phyloP scores from a whole-genome alignment of 768 basidiomycete species.

The Mycena metata region DNA sequence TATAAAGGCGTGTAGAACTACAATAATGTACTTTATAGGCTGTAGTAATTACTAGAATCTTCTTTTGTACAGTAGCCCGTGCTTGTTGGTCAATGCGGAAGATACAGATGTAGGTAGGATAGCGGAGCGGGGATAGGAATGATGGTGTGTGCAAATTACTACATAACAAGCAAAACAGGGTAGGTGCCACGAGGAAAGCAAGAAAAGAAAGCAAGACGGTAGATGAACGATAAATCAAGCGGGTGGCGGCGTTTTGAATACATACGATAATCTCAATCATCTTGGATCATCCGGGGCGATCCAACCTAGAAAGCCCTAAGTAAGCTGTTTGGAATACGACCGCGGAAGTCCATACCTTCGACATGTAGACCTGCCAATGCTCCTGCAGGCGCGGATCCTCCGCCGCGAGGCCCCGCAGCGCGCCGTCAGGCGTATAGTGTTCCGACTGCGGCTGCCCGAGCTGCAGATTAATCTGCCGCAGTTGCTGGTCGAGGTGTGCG shows the following conservation, averaged over 20 bases:
- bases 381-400: slow-evolving; percentile 73
- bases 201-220: slow-evolving; percentile 26
- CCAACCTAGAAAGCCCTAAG: slow-evolving; percentile 51
- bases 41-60: slow-evolving; percentile 27
- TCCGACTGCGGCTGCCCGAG: slow-evolving; percentile 42
- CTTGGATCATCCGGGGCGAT: slow-evolving; percentile 57
- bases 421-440: slow-evolving; percentile 63
- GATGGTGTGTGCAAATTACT: slow-evolving; percentile 5
- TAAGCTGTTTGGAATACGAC: slow-evolving; percentile 5
- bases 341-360: slow-evolving; percentile 53
- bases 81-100: slow-evolving; percentile 2
- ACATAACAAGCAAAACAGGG: slow-evolving; percentile 1
- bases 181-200: slow-evolving; percentile 10
- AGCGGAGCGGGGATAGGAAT: slow-evolving; percentile 9
- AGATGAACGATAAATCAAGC: neutral
- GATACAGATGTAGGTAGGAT: slow-evolving; percentile 23
- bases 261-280: slow-evolving; percentile 45
- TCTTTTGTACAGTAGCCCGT: slow-evolving; percentile 18
- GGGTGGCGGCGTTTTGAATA: neutral
- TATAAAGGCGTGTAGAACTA: slow-evolving; percentile 17
- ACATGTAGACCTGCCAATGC: slow-evolving; percentile 79
- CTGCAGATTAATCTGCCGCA: slow-evolving; percentile 39
- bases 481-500: slow-evolving; percentile 36
- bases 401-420: slow-evolving; percentile 61
- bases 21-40: slow-evolving; percentile 24